Evolutionary conservation across 108 stramenopile species (phyloP).

Genomic region (Chaetoceros tenuissimus): DNA sequence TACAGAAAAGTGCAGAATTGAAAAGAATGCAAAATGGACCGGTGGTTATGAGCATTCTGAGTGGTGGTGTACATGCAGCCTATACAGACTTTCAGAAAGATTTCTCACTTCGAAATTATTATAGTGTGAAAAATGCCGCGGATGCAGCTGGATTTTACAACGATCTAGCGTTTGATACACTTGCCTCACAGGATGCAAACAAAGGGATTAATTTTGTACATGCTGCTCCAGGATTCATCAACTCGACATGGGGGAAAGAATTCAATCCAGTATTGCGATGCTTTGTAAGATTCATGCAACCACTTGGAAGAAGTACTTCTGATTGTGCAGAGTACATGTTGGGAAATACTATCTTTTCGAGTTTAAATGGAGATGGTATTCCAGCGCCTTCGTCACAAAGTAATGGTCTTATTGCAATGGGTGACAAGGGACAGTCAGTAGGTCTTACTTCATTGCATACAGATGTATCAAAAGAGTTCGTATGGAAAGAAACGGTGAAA

Average conservation of each 20-base stretch:
- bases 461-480: background rate
- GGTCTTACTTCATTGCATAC: background rate
- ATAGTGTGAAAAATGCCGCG: constrained; percentile 45
- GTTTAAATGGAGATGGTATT: background rate
- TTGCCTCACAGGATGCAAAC: constrained; percentile 18
- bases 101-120: constrained; percentile 29
- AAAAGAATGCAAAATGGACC: constrained; percentile 21
- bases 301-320: constrained; percentile 19
- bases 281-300: constrained; percentile 29
- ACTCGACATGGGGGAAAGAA: constrained; percentile 48
- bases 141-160: constrained; percentile 55
- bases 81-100: constrained; percentile 32
- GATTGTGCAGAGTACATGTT: constrained; percentile 36
- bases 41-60: constrained; percentile 32
- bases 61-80: constrained; percentile 42
- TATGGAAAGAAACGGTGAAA: background rate
- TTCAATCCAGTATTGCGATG: constrained; percentile 23
- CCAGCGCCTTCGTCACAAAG: background rate
- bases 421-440: background rate
- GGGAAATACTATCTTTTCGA: constrained; percentile 14
- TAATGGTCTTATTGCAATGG: background rate
- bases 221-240: constrained; percentile 46
- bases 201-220: constrained; percentile 26
- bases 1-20: constrained; percentile 1
- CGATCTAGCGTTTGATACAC: constrained; percentile 43